Evolutionary conservation across 352 stramenopile genomes (phyloP).

Genomic region (Saprolegnia diclina): DNA sequence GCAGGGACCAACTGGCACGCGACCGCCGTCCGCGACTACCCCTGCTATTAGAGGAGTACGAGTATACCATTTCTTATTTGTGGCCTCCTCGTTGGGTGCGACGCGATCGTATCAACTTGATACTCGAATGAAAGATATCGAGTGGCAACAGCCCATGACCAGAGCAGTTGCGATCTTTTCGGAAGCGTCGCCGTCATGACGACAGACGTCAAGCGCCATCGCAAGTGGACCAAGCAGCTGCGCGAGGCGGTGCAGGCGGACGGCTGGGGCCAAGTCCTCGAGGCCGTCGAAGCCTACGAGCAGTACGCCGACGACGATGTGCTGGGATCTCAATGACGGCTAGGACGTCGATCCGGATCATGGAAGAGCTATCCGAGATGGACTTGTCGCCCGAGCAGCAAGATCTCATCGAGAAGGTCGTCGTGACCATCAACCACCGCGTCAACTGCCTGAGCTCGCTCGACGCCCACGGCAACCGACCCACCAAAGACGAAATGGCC

Average conservation of each 20-base stretch:
- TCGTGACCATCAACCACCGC: constrained; percentile 41
- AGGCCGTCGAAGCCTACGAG: constrained; percentile 72
- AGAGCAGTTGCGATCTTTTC: no score
- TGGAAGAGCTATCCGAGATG: constrained; percentile 1
- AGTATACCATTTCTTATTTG: no score
- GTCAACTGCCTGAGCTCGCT: constrained; percentile 52
- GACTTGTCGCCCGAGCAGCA: background rate
- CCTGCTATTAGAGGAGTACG: no score
- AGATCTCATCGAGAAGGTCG: constrained; percentile 18
- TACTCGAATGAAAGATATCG: no score
- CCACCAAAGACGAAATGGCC: constrained; percentile 66
- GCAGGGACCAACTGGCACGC: no score
- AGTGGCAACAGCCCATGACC: no score
- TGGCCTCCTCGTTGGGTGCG: no score
- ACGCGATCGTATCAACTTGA: no score
- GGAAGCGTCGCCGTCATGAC: no score
- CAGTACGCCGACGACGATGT: constrained; percentile 31
- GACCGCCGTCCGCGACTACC: no score
- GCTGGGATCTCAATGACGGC: background rate
- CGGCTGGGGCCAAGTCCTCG: constrained; percentile 60
- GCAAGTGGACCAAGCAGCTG: constrained; percentile 49
- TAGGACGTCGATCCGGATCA: constrained; percentile 5
- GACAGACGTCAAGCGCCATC: constrained; percentile 30
- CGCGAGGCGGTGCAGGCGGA: constrained; percentile 57
- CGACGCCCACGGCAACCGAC: constrained; percentile 42